Percentiles rank a stretch among this genome's conserved stretches.
Conservation (phyloP, 108 stramenopile genomes). For the Cyclotella sp. region DNA sequence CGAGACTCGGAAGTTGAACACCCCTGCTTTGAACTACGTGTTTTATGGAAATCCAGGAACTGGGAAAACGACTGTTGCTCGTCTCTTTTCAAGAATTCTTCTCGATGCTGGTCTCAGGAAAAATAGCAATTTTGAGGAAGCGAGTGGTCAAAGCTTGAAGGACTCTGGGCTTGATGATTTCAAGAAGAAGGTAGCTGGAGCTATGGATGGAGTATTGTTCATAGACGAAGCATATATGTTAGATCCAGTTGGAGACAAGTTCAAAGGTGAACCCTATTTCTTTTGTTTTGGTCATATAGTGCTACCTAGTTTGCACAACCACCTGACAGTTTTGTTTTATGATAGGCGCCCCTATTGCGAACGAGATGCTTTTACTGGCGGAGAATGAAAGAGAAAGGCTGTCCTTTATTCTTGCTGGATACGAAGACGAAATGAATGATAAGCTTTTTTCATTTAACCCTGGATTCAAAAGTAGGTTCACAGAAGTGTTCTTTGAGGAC, state of each 20-base stretch:
- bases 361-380: constrained; percentile 40
- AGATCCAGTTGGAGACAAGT: constrained; percentile 46
- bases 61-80: constrained; percentile 38
- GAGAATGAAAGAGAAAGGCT: constrained; percentile 49
- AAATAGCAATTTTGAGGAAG: constrained; percentile 33
- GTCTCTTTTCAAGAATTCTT: constrained; percentile 46
- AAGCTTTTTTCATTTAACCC: constrained; percentile 52
- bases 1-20: constrained; percentile 38
- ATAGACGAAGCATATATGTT: constrained; percentile 43
- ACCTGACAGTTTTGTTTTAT: background rate
- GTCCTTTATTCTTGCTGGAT: constrained; percentile 59
- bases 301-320: background rate
- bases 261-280: constrained; percentile 24
- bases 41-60: constrained; percentile 43
- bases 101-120: constrained; percentile 36
- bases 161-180: constrained; percentile 48
- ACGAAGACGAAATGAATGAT: constrained; percentile 54
- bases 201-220: constrained; percentile 37
- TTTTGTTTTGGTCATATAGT: background rate
- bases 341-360: constrained; percentile 35
- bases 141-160: constrained; percentile 38
- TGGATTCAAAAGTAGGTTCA: constrained; percentile 52
- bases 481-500: constrained; percentile 49
- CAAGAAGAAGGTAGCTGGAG: constrained; percentile 24
- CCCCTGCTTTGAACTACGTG: constrained; percentile 33